Percentiles rank a stretch among this genome's conserved stretches.
Evolutionary conservation across 1,139 yeast species (phyloP).

Genomic region (Torulaspora pretoriensis): DNA sequence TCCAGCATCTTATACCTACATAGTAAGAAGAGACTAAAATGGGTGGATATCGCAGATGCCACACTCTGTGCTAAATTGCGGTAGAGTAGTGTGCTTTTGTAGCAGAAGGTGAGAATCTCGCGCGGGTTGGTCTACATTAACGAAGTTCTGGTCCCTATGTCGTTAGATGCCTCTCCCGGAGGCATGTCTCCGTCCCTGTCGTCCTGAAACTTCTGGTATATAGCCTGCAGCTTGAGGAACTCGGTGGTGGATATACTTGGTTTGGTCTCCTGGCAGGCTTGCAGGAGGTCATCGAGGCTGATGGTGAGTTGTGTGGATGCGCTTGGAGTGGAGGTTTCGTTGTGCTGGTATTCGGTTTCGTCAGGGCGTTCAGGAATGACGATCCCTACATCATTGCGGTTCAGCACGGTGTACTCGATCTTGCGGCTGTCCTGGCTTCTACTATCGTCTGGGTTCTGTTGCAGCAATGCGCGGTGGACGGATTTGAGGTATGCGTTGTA

Average conservation of each 20-base stretch:
- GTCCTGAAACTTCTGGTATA: constrained; percentile 70
- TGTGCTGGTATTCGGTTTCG: background rate
- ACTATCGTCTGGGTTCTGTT: constrained; percentile 5
- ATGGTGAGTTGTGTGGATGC: constrained; percentile 39
- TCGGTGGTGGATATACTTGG: constrained; percentile 82
- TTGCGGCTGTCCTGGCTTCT: background rate
- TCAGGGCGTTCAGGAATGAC: background rate
- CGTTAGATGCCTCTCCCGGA: constrained; percentile 74
- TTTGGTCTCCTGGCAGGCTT: constrained; percentile 70
- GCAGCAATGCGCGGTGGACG: constrained; percentile 70
- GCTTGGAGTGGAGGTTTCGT: background rate
- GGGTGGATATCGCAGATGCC: too few species aligned
- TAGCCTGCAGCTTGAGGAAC: constrained; percentile 52
- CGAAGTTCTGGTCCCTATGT: constrained; percentile 73
- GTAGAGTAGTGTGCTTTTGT: too few species aligned
- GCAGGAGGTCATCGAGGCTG: constrained; percentile 51
- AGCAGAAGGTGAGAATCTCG: background rate
- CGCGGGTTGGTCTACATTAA: constrained; percentile 3
- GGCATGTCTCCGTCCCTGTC: constrained; percentile 90
- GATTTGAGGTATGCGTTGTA: constrained; percentile 91
- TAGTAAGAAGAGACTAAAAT: too few species aligned
- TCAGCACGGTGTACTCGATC: constrained; percentile 1
- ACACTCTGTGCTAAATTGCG: too few species aligned
- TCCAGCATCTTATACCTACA: too few species aligned
- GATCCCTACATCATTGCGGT: background rate